Evolutionary conservation across 1,139 yeast genomes (phyloP).

Genomic region (Eremothecium coryli): DNA sequence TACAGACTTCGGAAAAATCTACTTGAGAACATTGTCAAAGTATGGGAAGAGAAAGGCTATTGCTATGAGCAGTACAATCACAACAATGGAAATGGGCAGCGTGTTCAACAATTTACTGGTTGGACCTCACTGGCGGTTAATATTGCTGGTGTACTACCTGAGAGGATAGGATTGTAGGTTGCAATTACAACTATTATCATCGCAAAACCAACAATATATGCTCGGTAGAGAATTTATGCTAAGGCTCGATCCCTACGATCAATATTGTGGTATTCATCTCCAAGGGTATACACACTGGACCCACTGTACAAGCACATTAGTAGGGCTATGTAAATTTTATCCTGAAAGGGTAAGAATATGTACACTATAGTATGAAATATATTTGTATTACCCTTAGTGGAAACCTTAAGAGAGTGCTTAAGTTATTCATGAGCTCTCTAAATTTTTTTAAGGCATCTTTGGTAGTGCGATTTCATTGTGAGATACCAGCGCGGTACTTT

Average conservation of each 20-base stretch:
- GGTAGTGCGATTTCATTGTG: too few species aligned
- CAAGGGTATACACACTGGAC: constrained; percentile 68
- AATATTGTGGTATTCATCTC: constrained; percentile 26
- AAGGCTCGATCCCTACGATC: not conserved
- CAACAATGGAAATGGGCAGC: constrained; percentile 60
- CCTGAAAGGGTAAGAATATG: too few species aligned
- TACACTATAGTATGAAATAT: too few species aligned
- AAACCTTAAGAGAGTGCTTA: too few species aligned
- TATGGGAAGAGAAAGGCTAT: constrained; percentile 70
- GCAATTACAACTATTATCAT: too few species aligned
- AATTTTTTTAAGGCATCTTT: too few species aligned
- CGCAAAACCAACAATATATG: not conserved
- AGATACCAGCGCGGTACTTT: too few species aligned
- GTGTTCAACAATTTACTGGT: constrained; percentile 86
- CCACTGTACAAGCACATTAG: too few species aligned
- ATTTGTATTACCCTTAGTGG: too few species aligned
- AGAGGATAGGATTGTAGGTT: constrained; percentile 14
- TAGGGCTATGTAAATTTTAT: too few species aligned
- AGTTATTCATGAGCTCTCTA: too few species aligned
- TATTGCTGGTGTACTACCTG: constrained; percentile 72
- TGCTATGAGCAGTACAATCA: constrained; percentile 92
- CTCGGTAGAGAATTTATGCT: not conserved
- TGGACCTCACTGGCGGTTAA: constrained; percentile 82
- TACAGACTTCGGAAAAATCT: constrained; percentile 51
- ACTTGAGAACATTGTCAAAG: constrained; percentile 54